phyloP scores from a whole-genome alignment of 2,329 filamentous ascomycete species.

The Zasmidium citrigriseum region DNA sequence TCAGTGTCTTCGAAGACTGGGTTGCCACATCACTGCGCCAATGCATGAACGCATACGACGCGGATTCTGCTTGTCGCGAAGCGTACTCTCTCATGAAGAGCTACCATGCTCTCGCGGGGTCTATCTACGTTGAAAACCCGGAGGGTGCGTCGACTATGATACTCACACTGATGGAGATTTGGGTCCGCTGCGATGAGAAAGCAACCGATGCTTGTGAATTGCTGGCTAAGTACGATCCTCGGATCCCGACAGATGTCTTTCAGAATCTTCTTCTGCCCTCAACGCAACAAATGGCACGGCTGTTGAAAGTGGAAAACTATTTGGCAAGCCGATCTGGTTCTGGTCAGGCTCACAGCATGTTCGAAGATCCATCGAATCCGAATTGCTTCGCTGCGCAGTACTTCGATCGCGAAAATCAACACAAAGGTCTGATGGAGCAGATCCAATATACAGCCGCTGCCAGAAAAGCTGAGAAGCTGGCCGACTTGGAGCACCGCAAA shows the following conservation, averaged over 20 bases:
- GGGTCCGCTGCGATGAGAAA: constrained; percentile 58
- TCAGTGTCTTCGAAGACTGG: constrained; percentile 24
- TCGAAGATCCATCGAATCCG: constrained; percentile 41
- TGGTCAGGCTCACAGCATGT: constrained; percentile 24
- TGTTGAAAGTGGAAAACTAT: constrained; percentile 54
- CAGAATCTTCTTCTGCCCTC: constrained; percentile 57
- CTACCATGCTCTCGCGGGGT: constrained; percentile 23
- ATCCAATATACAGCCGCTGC: constrained; percentile 43
- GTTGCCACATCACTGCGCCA: constrained; percentile 15
- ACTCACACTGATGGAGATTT: constrained; percentile 58
- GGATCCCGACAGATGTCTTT: constrained; percentile 52
- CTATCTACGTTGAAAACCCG: constrained; percentile 46
- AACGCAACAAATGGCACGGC: constrained; percentile 50
- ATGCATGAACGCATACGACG: constrained; percentile 12
- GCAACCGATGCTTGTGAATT: constrained; percentile 49
- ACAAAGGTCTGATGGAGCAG: constrained; percentile 25
- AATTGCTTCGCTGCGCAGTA: constrained; percentile 48
- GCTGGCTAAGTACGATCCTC: constrained; percentile 53
- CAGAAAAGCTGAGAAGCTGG: constrained; percentile 38
- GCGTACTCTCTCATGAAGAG: constrained; percentile 14
- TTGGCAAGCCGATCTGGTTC: background rate
- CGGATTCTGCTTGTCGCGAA: constrained; percentile 5
- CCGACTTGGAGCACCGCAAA: constrained; percentile 44
- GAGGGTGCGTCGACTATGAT: constrained; percentile 56
- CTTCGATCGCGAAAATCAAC: constrained; percentile 35